A percentile compares a stretch with the other conserved stretches of the same genome.
These are phyloP conservation scores for Leishmania tropica DNA, from an alignment of 208 protist genomes.

Conservation along the genomic window DNA sequence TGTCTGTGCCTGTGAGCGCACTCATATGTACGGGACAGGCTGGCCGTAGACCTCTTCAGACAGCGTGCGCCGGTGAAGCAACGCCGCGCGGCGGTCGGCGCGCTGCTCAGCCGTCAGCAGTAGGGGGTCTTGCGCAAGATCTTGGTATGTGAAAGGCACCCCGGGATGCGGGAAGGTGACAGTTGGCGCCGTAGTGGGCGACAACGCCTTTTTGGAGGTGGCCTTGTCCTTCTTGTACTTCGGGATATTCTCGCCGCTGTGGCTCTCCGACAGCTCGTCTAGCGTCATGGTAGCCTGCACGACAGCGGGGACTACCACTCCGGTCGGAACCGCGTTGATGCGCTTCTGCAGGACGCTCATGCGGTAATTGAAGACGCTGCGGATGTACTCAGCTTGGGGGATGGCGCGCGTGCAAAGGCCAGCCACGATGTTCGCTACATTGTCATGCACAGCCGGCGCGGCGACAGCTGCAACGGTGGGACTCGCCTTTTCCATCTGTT, in stretches of 20 bases:
- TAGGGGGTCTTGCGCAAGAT: constrained; percentile 18
- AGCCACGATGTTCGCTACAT: constrained; percentile 2
- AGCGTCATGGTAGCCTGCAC: constrained; percentile 7
- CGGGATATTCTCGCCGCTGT: neutral
- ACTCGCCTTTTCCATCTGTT: neutral
- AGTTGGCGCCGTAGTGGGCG: neutral
- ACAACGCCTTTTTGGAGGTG: neutral
- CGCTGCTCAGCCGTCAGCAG: constrained; percentile 17
- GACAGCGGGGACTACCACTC: constrained; percentile 24
- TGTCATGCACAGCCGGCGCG: neutral
- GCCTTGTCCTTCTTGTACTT: neutral
- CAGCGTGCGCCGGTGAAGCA: constrained; percentile 22
- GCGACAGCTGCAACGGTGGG: neutral
- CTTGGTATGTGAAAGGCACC: constrained; percentile 17
- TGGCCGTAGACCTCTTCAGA: constrained; percentile 24
- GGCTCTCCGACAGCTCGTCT: neutral
- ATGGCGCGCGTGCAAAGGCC: constrained; percentile 23
- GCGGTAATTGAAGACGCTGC: constrained; percentile 22
- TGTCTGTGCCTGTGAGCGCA: neutral
- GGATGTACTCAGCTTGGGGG: constrained; percentile 24
- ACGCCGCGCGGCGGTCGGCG: constrained; percentile 7
- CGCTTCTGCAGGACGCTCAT: constrained; percentile 23
- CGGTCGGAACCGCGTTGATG: constrained; percentile 7
- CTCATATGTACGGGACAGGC: constrained; percentile 11
- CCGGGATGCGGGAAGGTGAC: constrained; percentile 25